These are phyloP conservation scores for Austroboletus festivus DNA, from an alignment of 768 basidiomycete species.

Conservation along the genomic window DNA sequence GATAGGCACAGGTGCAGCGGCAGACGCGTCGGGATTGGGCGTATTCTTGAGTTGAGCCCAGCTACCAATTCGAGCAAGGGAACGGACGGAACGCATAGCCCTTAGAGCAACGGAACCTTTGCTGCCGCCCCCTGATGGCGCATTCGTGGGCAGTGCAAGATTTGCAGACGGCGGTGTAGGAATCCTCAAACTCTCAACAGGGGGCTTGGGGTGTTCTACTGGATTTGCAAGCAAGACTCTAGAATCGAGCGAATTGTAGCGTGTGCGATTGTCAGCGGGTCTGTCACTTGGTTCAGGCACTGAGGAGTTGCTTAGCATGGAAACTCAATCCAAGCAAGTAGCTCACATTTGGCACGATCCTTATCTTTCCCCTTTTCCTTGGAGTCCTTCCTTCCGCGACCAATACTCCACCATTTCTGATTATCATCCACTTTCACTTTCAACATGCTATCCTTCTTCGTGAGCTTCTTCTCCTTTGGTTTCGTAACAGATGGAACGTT, in stretches of 20 bases:
- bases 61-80: conserved; percentile 67
- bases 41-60: conserved; percentile 59
- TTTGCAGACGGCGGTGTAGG: conserved; percentile 30
- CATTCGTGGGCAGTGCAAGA: conserved; percentile 36
- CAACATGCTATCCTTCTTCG: conserved; percentile 31
- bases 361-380: conserved; percentile 45
- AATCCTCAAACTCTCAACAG: conserved; percentile 9
- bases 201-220: conserved; percentile 15
- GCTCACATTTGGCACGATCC: conserved; percentile 36
- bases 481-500: conserved; percentile 40
- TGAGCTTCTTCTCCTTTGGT: conserved; percentile 36
- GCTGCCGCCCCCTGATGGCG: conserved; percentile 19
- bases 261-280: conserved; percentile 38
- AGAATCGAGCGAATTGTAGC: conserved; percentile 65
- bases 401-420: conserved; percentile 82
- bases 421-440: conserved; percentile 46
- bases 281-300: conserved; percentile 44
- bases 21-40: conserved; percentile 31
- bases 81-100: conserved; percentile 73
- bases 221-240: conserved; percentile 33
- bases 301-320: conserved; percentile 19
- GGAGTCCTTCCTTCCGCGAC: conserved; percentile 68
- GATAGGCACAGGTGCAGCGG: conserved; percentile 22
- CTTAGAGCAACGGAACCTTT: conserved; percentile 71
- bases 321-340: neutral